Evolutionary conservation across 148 eudicot species (phyloP), one percentile per base, ranked within the genome.

Genomic region (Amaranthus cruentus): DNA sequence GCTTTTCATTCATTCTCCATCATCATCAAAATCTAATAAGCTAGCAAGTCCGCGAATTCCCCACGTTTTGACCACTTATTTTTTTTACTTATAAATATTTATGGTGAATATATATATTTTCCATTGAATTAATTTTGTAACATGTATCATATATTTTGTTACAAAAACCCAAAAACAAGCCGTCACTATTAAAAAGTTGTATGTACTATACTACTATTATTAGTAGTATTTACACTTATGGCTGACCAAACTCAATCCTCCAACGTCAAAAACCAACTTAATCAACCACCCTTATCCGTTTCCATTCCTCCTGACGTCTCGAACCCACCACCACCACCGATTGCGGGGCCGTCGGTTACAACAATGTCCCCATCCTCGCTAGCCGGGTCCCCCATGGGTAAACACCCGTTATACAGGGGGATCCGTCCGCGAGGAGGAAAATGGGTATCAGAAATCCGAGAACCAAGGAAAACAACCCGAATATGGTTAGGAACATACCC

Each of bases 361-460:
- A 10, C 50, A 3, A 38, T 18, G 7, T 46, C 55, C 3, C 6
- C 76, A 47, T 44, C 68, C 38, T 51, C 59, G 12, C 14, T 72
- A 2, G 43, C 50, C 51, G 67, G 72, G 51, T 59, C 70, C 60
- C 73, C 82, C 3, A 53, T 76, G 0, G 78, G 85, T 0, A 85
- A 75, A 57, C 86, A 85, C 80, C 85, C 86, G 2, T 43, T 56
- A 15, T 89, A 79, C 81, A 80, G 88, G 2, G 94, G 94, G 3
- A 81, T 89, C 62, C 75, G 94, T 49, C 65, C 82, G 74, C 82
- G 94, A 2, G 78, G 88, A 21, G 94, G 91, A 0, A 89, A 89
- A 62, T 89, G 94, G 94, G 94, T 87, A 15, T 87, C 91, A 18
- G 94, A 89, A 74, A 85, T 89, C 14, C 86, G 94, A 0, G 89